Base-by-base conservation (phyloP, 805 yeast genomes). In the Diddensiella santjacobensis region DNA sequence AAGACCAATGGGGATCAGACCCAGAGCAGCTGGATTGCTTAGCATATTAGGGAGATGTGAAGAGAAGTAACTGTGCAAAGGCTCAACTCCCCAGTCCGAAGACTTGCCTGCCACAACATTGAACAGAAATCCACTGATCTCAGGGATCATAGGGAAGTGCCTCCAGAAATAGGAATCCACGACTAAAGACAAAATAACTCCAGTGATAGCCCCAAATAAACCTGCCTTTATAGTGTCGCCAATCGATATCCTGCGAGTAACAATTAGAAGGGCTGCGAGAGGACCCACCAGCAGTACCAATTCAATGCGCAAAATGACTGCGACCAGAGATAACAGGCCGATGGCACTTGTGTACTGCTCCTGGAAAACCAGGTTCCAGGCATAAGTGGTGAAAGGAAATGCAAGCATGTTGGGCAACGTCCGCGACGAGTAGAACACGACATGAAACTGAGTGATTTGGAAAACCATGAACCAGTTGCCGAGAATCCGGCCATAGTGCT, bases 371-470 rank as follows among this genome's bases (percentile, higher is more conserved):
- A 70, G 71, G 3, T 79, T 70, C 38, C 84, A 54, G 0, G 84
- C 84, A 40, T 68, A 57, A 47, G 78, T 77, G 3, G 83, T 82
- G 31, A 87, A 59, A 2, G 97, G 96, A 46, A 91, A 69, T 2
- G 85, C 89, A 13, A 78, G 61, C 49, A 90, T 69, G 65, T 91
- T 91, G n/a, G 97, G 96, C 49, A 91, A 71, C 0, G 95, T 80
- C 56, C 97, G 73, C 2, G 96, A 75, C n/a, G 86, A 72, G 62
- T 91, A 91, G 68, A 72, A 91, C 51, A 83, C 67, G 17, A 87
- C 52, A 62, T 91, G 97, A 68, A 90, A 91, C 62, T 89, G 93
- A 5, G 84, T 64, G 48, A 77, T 66, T 35, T 74, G 71, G 48
- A 89, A 72, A 2, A 84, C 49, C 19, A 76, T 69, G 60, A 75